Evolutionary conservation across 2,329 filamentous ascomycete genomes (phyloP), one percentile per base, ranked within the genome.

Genomic region (Pseudocercospora fuligena): DNA sequence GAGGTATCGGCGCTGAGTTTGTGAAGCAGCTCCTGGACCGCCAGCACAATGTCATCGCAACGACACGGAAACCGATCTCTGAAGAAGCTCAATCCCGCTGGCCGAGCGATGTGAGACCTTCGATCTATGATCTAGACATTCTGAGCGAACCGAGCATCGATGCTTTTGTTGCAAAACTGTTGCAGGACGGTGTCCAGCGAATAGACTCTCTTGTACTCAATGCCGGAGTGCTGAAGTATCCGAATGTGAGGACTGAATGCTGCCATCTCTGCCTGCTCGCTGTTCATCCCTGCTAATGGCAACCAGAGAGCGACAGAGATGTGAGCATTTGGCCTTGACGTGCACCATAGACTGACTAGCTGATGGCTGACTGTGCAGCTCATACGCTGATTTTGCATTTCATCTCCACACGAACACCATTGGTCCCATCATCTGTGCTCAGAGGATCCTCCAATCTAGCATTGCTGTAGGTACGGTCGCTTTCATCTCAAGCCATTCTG

Each of bases 381-480:
- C 84, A 6, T 87, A 85, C 73, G 77, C 82, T 33, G 80, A 83
- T 51, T 87, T 88, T 67, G 80, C 83, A 11, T 81, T 84, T 66
- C 86, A 88, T 70, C 78, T 88, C 4, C 81, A 85, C 62, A 87
- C 85, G 47, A 88, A 88, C 73, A 85, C 85, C 16, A 85, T 88
- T 63, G 86, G 86, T 0, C 86, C 86, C n/a, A 84, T 88, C 66
- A 82, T 87, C 65, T 81, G 81, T 43, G 86, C 86, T 1, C 84
- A 86, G 66, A 81, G 82, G 62, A 77, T 88, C 3, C 79, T 88
- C 0, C 76, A 82, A 61, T 80, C 80, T 8, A 77, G 77, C 36
- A 82, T 84, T 16, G 79, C 80, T 3, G 82, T 85, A 65, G 79
- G 80, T n/a, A 84, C 81, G 19, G 80, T 87, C 9, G 79, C 83